Conservation (phyloP, 176 grass and related monocot species). For the barley (Hordeum vulgare) region MorexV3_pseudomolecules_assembly NC_058522.1:65559829-65560328, state of each 20-base stretch:
- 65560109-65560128: neutral
- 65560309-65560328: neutral
- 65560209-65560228: neutral
- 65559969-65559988: conserved; percentile 84
- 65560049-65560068: neutral
- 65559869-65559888: neutral
- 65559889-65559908: neutral
- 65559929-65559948: neutral
- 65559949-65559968: conserved; percentile 83
- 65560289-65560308: neutral
- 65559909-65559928: conserved; percentile 1
- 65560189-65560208: neutral
- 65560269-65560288: neutral
- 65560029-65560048: neutral
- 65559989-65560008: conserved; percentile 86
- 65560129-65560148: neutral
- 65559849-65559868: too few species aligned
- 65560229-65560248: neutral
- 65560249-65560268: neutral
- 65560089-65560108: neutral
- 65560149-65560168: neutral
- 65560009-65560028: conserved; percentile 48
- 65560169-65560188: neutral
- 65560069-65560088: neutral
- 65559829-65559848: too few species aligned